phyloP scores from a whole-genome alignment of 768 basidiomycete species.

The Phallus indusiatus region DNA sequence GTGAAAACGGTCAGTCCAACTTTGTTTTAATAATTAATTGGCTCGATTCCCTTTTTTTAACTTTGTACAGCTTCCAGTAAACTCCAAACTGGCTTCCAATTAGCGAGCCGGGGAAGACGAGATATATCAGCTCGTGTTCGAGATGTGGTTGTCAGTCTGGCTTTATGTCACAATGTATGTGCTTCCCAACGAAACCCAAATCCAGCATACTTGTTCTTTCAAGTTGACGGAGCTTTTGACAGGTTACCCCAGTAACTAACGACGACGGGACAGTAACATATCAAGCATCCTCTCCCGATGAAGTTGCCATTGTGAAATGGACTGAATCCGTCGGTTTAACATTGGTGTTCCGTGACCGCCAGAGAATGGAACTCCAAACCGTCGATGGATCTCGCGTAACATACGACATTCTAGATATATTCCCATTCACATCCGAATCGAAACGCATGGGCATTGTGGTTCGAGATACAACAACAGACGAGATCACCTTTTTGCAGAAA shows the following conservation, averaged over 20 bases:
- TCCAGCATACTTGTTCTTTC: neutral
- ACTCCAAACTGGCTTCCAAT: slow-evolving; percentile 62
- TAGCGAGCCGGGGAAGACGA: slow-evolving; percentile 79
- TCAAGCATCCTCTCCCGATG: slow-evolving; percentile 97
- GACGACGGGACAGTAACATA: slow-evolving; percentile 94
- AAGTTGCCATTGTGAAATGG: slow-evolving; percentile 98
- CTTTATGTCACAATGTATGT: slow-evolving; percentile 90
- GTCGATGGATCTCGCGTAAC: slow-evolving; percentile 52
- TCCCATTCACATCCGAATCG: slow-evolving; percentile 97
- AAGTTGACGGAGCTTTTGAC: neutral
- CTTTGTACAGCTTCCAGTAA: neutral
- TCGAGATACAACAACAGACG: slow-evolving; percentile 62
- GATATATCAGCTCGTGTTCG: slow-evolving; percentile 92
- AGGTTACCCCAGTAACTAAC: slow-evolving; percentile 94
- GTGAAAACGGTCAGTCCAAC: slow-evolving; percentile 39
- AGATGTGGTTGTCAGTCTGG: slow-evolving; percentile 88
- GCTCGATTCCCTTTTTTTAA: neutral
- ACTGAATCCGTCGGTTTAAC: slow-evolving; percentile 91
- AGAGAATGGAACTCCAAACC: slow-evolving; percentile 74
- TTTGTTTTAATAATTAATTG: neutral
- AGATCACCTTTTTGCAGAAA: slow-evolving; percentile 88
- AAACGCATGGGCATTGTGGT: slow-evolving; percentile 99
- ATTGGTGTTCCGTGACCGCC: slow-evolving; percentile 82
- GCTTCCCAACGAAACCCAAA: neutral
- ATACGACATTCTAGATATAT: slow-evolving; percentile 87